phyloP scores from a whole-genome alignment of 1,284 basidiomycete genomes.

The Ustilago loliicola region DNA sequence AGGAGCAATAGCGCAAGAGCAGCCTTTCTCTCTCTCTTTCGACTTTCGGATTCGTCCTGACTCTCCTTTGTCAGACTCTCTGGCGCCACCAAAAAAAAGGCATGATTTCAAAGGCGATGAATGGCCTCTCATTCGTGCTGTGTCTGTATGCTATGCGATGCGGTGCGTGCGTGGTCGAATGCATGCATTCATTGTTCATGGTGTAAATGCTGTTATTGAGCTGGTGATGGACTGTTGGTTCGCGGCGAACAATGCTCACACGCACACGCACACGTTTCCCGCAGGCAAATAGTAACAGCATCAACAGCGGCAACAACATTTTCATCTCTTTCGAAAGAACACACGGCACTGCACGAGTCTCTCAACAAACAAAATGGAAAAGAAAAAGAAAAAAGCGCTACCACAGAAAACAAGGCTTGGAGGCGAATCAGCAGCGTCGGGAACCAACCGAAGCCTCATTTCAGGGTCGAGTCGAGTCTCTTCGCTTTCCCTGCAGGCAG shows the following conservation, averaged over 20 bases:
- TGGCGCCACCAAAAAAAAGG: background rate
- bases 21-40: background rate
- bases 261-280: background rate
- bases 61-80: slow-evolving; percentile 1
- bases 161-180: background rate
- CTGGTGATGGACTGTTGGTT: background rate
- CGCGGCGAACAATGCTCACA: background rate
- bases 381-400: slow-evolving; percentile 2
- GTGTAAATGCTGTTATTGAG: background rate
- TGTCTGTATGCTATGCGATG: slow-evolving; percentile 5
- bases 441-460: background rate
- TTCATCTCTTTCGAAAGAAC: slow-evolving; percentile 8
- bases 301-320: background rate
- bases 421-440: background rate
- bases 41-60: background rate
- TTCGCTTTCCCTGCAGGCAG: background rate
- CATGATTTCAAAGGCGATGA: background rate
- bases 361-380: background rate
- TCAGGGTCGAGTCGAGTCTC: background rate
- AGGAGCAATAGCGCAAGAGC: background rate
- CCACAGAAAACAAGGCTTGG: background rate
- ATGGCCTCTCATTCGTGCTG: slow-evolving; percentile 8
- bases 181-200: background rate
- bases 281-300: background rate
- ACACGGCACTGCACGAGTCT: slow-evolving; percentile 6